Evolutionary conservation across 352 stramenopile genomes (phyloP), one percentile per base, ranked within the genome.

Genomic region (Phytophthora citrophthora): DNA sequence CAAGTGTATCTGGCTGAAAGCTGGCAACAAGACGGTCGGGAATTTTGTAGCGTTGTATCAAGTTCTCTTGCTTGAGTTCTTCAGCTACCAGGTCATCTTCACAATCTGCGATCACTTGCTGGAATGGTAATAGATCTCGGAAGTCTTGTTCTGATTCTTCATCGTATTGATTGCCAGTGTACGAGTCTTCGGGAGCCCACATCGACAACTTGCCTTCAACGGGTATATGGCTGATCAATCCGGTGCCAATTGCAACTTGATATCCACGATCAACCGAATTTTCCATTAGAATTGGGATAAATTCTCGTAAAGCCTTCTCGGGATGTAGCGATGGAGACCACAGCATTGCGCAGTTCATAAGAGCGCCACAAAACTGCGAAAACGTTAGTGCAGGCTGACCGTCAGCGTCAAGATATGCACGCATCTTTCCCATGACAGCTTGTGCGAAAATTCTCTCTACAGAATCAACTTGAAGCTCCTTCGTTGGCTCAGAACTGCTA

Each of bases 401-500:
- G 8, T 88, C 78, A 0, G 68, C 69, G 49, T 90, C 81, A 3
- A 90, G 46, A 34, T 86, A 87, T 39, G 79, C 64, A 26, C 81
- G 77, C 38, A 90, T 68, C 51, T 88, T 87, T 34, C 81, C 81
- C 47, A 90, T 61, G 10, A 76, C 69, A 0, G 81, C 78, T 39
- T 87, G 65, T 1, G 79, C 81, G 50, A 90, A 90, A 16, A 88
- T 70, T 18, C 45, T 50, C 54, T 88, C 80, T 5, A 83, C 64
- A 12, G 54, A 59, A 5, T 60, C 16, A 24, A 50, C 20, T 12
- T 29, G 13, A 40, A 72, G 51, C 12, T 57, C 32, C n/a, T 46
- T 54, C 1, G 15, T 15, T 5, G 20, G 15, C 48, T 16, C 18
- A 13, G 40, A 57, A 16, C n/a, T 52, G 9, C 3, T 34, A 20